Conservation (phyloP, 2,329 filamentous ascomycete species). For the Fusarium dimerum region DNA sequence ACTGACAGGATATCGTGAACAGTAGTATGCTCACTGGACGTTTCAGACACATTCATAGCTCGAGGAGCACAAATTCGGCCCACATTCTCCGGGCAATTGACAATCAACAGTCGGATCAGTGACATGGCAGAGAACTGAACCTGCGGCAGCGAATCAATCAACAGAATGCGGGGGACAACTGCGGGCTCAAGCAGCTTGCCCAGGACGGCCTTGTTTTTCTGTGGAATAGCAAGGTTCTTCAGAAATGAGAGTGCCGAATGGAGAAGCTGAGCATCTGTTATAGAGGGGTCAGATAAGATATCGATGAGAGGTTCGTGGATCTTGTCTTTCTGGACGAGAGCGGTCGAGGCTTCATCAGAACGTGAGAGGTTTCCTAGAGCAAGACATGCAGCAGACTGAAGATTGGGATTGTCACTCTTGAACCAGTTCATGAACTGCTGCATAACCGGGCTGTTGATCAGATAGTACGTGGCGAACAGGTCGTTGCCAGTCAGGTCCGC, state of each 20-base stretch:
- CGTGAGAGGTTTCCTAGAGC: slow-evolving; percentile 63
- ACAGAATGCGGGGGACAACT: slow-evolving; percentile 56
- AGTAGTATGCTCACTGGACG: slow-evolving; percentile 30
- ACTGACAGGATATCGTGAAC: slow-evolving; percentile 40
- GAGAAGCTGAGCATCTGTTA: slow-evolving; percentile 52
- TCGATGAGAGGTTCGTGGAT: slow-evolving; percentile 46
- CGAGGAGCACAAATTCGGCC: slow-evolving; percentile 47
- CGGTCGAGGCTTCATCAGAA: slow-evolving; percentile 53
- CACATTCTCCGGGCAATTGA: slow-evolving; percentile 55
- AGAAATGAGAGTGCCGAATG: slow-evolving; percentile 61
- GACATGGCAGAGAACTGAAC: slow-evolving; percentile 63
- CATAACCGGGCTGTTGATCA: slow-evolving; percentile 44
- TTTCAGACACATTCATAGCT: slow-evolving; percentile 31
- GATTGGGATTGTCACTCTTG: slow-evolving; percentile 37
- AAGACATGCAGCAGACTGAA: slow-evolving; percentile 61
- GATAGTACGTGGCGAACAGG: slow-evolving; percentile 44
- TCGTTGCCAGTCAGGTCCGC: slow-evolving; percentile 56
- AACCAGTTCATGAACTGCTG: slow-evolving; percentile 51
- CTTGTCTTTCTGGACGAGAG: slow-evolving; percentile 47
- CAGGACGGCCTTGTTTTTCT: slow-evolving; percentile 53
- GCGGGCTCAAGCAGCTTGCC: slow-evolving; percentile 47
- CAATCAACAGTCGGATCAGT: slow-evolving; percentile 57
- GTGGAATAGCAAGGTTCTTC: slow-evolving; percentile 64
- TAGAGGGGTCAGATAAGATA: slow-evolving; percentile 43
- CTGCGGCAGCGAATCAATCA: slow-evolving; percentile 51